These are phyloP conservation scores for Arabidopsis lyrata DNA, from an alignment of 441 rosid genomes.

Conservation along the genomic window DNA sequence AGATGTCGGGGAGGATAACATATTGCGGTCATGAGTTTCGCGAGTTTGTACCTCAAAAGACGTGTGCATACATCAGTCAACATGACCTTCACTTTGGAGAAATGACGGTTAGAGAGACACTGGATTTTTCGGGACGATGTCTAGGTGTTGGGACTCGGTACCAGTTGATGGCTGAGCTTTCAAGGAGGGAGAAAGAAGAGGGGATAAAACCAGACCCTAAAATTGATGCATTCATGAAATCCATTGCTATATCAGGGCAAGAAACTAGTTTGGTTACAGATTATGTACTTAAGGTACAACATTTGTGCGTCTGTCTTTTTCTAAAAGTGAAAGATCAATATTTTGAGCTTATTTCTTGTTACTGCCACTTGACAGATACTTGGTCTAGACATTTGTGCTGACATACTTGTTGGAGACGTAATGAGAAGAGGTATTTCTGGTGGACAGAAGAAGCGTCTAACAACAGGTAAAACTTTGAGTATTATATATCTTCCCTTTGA, in stretches of 20 bases:
- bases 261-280: constrained; percentile 83
- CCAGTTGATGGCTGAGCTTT: constrained; percentile 69
- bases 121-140: constrained; percentile 89
- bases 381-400: constrained; percentile 84
- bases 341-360: background rate
- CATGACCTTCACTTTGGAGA: constrained; percentile 90
- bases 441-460: constrained; percentile 88
- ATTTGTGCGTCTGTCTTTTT: background rate
- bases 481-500: background rate
- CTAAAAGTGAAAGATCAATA: background rate
- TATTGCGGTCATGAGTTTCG: constrained; percentile 84
- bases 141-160: constrained; percentile 86
- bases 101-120: constrained; percentile 91
- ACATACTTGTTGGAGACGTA: constrained; percentile 75
- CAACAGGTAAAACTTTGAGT: constrained; percentile 59
- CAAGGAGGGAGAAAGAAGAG: constrained; percentile 71
- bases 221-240: constrained; percentile 94
- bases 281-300: constrained; percentile 72
- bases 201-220: constrained; percentile 88
- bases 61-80: constrained; percentile 91
- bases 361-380: constrained; percentile 62
- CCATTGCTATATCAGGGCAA: constrained; percentile 80
- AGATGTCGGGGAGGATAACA: constrained; percentile 73
- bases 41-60: constrained; percentile 87
- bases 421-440: constrained; percentile 95